Conservation (phyloP, 75 land plant genomes). For the Cupressus sempervirens region DNA sequence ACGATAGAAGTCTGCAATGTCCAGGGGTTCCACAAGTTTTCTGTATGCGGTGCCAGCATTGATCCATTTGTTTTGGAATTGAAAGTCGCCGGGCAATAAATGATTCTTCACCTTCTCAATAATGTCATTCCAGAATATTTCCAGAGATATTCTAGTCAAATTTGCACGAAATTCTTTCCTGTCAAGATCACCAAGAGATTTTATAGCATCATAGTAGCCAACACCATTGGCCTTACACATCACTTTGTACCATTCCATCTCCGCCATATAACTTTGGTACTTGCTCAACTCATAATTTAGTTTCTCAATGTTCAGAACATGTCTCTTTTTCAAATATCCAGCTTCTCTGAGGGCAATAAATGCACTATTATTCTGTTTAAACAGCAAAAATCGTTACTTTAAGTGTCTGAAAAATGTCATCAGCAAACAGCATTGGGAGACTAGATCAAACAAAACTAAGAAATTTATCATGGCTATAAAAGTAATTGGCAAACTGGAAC, state of each 20-base stretch:
- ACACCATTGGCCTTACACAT: not conserved
- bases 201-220: slow-evolving; percentile 4
- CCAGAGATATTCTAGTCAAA: not conserved
- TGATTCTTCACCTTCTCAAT: slow-evolving; percentile 6
- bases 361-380: not conserved
- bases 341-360: not conserved
- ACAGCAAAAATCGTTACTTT: not conserved
- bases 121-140: slow-evolving; percentile 12
- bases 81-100: slow-evolving; percentile 8
- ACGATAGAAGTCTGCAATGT: slow-evolving; percentile 10
- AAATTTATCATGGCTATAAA: not conserved
- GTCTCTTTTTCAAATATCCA: not conserved
- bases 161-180: not conserved
- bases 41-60: slow-evolving; percentile 16
- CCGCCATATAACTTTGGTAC: not conserved
- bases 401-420: not conserved
- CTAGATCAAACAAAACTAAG: not conserved
- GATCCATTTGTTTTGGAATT: slow-evolving; percentile 14
- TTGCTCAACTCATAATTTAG: not conserved
- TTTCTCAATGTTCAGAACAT: not conserved
- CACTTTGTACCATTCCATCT: slow-evolving; percentile 8
- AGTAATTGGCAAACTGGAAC: not conserved
- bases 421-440: not conserved
- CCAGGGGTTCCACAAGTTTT: slow-evolving; percentile 16
- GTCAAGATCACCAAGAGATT: not conserved